A percentile compares a stretch with the other conserved stretches of the same genome.
Evolutionary conservation across 768 basidiomycete genomes (phyloP).

Genomic region (Dacryopinax primogenitus): DNA sequence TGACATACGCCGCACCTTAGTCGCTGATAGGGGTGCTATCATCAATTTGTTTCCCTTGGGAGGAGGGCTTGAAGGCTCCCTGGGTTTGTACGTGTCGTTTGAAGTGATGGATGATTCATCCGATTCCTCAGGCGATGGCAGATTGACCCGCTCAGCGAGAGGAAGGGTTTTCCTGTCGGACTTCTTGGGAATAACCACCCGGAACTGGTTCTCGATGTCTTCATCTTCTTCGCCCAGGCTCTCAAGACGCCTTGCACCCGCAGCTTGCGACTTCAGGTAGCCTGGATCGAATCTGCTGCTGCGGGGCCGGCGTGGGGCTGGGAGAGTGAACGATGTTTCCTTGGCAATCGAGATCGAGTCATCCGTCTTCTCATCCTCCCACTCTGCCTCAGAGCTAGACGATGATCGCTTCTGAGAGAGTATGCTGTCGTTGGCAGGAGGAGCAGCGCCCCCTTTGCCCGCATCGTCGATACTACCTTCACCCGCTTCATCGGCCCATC

Average conservation of each 20-base stretch:
- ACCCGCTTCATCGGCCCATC: slow-evolving; percentile 81
- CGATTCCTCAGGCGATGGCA: slow-evolving; percentile 13
- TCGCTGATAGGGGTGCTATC: slow-evolving; percentile 23
- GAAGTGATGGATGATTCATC: slow-evolving; percentile 5
- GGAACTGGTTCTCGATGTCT: slow-evolving; percentile 28
- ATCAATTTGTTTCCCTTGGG: slow-evolving; percentile 20
- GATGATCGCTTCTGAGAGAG: slow-evolving; percentile 18
- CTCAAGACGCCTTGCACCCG: slow-evolving; percentile 33
- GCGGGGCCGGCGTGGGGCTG: slow-evolving; percentile 35
- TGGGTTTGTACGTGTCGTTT: slow-evolving; percentile 5
- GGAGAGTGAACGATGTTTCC: neutral
- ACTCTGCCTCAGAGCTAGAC: slow-evolving; percentile 40
- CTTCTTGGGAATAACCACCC: slow-evolving; percentile 24
- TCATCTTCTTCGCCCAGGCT: slow-evolving; percentile 69
- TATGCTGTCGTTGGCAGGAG: slow-evolving; percentile 5
- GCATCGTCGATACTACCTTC: slow-evolving; percentile 61
- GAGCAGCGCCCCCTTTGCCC: slow-evolving; percentile 29
- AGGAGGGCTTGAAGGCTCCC: slow-evolving; percentile 13
- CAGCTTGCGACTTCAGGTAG: slow-evolving; percentile 44
- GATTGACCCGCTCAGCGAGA: slow-evolving; percentile 53
- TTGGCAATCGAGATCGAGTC: slow-evolving; percentile 40
- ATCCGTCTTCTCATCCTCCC: slow-evolving; percentile 82
- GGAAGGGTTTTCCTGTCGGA: slow-evolving; percentile 12
- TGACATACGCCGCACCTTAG: slow-evolving; percentile 48
- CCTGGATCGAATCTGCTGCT: slow-evolving; percentile 55